A percentile compares a stretch with the other conserved stretches of the same genome.
phyloP scores from a whole-genome alignment of 1,139 yeast genomes.

The Protomyces gravidus region DNA sequence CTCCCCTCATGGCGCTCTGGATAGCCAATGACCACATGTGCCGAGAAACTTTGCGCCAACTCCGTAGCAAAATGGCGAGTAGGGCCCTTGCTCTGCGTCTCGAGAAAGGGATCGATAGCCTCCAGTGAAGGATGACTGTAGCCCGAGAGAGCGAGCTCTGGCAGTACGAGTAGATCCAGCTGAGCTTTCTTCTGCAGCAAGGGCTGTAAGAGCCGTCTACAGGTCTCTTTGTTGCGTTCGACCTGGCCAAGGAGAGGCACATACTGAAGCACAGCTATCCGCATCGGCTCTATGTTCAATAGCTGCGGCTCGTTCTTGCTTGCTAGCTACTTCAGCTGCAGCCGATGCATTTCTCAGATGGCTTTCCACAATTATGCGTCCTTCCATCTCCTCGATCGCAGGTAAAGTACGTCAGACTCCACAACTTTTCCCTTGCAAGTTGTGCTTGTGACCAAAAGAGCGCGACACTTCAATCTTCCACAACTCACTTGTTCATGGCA shows the following conservation, averaged over 20 bases:
- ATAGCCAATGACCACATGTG: slow-evolving; percentile 76
- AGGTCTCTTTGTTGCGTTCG: slow-evolving; percentile 14
- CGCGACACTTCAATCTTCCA: too few relatives aligned
- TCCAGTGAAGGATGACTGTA: slow-evolving; percentile 57
- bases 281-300: too few relatives aligned
- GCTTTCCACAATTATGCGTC: too few relatives aligned
- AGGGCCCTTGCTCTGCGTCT: slow-evolving; percentile 42
- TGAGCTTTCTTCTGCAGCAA: not conserved
- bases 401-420: not conserved
- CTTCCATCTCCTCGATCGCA: too few relatives aligned
- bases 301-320: too few relatives aligned
- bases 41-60: slow-evolving; percentile 50
- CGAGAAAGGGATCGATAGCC: slow-evolving; percentile 62
- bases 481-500: too few relatives aligned
- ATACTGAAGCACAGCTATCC: slow-evolving; percentile 27
- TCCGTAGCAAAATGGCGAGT: slow-evolving; percentile 50
- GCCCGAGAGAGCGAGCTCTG: slow-evolving; percentile 83
- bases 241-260: slow-evolving; percentile 26
- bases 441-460: too few relatives aligned
- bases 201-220: slow-evolving; percentile 1
- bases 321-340: too few relatives aligned
- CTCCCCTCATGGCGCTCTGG: slow-evolving; percentile 52
- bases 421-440: not conserved
- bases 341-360: too few relatives aligned
- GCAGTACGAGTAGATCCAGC: slow-evolving; percentile 54